Evolutionary conservation across 345 rosid species (phyloP).

Genomic region (Viola odorata): DNA sequence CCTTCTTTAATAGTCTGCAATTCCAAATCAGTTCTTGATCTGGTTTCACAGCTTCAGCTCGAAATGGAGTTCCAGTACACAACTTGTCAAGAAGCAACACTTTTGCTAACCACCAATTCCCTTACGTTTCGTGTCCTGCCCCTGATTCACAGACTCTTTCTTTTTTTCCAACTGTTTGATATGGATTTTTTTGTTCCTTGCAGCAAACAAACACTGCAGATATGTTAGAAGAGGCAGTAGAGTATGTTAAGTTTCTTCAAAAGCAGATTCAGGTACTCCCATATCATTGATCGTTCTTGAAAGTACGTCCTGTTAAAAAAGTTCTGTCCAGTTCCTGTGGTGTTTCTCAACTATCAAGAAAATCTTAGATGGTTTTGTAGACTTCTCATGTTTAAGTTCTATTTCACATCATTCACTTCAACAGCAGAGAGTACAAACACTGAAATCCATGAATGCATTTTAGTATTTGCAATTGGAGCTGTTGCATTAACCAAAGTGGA

Average conservation of each 20-base stretch:
- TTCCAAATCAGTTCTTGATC: too few relatives aligned
- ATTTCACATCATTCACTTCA: too few relatives aligned
- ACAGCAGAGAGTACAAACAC: not conserved
- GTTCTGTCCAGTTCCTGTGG: not conserved
- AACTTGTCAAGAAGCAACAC: too few relatives aligned
- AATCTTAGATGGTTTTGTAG: too few relatives aligned
- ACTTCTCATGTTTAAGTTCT: too few relatives aligned
- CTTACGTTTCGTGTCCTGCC: too few relatives aligned
- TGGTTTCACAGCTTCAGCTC: too few relatives aligned
- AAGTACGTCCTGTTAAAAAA: not conserved
- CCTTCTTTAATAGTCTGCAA: too few relatives aligned
- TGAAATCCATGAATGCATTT: not conserved
- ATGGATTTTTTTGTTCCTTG: slow-evolving; percentile 11
- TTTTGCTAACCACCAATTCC: too few relatives aligned
- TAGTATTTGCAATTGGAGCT: not conserved
- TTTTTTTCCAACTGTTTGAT: not conserved
- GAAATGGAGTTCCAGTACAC: too few relatives aligned
- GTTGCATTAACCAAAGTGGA: not conserved
- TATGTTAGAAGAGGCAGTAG: slow-evolving; percentile 82
- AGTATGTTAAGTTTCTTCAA: slow-evolving; percentile 69
- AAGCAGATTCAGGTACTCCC: slow-evolving; percentile 67
- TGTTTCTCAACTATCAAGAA: not conserved
- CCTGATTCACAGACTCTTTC: too few relatives aligned
- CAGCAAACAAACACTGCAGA: slow-evolving; percentile 95
- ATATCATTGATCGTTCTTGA: not conserved